Percentiles rank a stretch among this genome's conserved stretches.
phyloP scores from a whole-genome alignment of 352 stramenopile species.

The Phytophthora citricola region DNA sequence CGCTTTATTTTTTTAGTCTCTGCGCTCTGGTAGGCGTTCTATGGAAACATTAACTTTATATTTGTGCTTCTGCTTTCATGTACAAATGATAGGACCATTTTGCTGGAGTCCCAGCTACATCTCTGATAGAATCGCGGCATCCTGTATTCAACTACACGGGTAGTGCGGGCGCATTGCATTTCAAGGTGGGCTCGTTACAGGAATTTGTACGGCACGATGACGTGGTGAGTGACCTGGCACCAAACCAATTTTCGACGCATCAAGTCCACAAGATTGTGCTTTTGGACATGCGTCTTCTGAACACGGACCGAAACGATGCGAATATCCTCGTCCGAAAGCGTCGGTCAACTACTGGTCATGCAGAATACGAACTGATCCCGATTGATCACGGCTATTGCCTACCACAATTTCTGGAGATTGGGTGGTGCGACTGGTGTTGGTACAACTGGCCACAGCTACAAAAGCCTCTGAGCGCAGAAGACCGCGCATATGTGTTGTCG shows the following conservation, averaged over 20 bases:
- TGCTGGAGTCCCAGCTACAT: conserved; percentile 82
- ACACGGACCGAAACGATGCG: conserved; percentile 97
- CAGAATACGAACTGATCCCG: conserved; percentile 95
- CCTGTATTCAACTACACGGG: conserved; percentile 82
- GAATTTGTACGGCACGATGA: conserved; percentile 96
- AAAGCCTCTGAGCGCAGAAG: conserved; percentile 65
- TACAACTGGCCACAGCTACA: conserved; percentile 96
- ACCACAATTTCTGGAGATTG: conserved; percentile 95
- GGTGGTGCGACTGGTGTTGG: conserved; percentile 99
- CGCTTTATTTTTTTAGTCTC: not conserved
- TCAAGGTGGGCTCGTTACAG: conserved; percentile 97
- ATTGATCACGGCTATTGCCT: conserved; percentile 99
- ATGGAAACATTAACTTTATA: conserved; percentile 4
- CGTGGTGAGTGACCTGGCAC: conserved; percentile 94
- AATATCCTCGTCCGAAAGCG: conserved; percentile 96
- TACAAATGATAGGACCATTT: conserved; percentile 73
- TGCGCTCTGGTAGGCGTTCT: not conserved
- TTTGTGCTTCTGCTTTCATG: conserved; percentile 38
- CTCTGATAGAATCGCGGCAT: conserved; percentile 75
- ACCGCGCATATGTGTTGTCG: conserved; percentile 69
- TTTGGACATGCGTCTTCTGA: conserved; percentile 98
- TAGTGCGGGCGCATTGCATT: conserved; percentile 54
- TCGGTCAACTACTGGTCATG: conserved; percentile 51
- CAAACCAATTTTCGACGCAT: conserved; percentile 86
- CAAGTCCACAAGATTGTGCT: conserved; percentile 99